A percentile compares a stretch with the other conserved stretches of the same genome.
Conservation (phyloP, 768 basidiomycete species). For the Omphalotus guepiniiformis region DNA sequence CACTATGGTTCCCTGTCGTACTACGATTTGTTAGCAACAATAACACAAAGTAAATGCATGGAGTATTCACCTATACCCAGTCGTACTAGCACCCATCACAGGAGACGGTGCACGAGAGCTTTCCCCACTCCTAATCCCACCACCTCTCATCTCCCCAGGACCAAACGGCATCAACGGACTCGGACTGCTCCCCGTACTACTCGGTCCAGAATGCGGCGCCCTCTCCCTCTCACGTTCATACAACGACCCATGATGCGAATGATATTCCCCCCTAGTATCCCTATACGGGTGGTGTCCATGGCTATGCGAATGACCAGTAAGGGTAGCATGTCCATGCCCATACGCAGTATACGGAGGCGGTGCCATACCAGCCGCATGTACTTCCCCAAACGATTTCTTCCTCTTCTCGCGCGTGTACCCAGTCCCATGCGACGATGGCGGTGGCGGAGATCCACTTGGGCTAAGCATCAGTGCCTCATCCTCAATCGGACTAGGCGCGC, state of each 20-base stretch:
- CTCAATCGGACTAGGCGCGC: slow-evolving; percentile 67
- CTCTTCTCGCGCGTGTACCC: not conserved
- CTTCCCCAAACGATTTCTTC: no score
- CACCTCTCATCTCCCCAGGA: slow-evolving; percentile 13
- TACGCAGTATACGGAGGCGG: not conserved
- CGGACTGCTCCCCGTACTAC: slow-evolving; percentile 19
- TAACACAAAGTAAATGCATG: not conserved
- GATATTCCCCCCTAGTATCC: slow-evolving; percentile 1
- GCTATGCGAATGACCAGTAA: not conserved
- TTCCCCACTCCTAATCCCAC: slow-evolving; percentile 31
- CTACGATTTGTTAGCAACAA: not conserved
- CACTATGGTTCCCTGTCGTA: not conserved
- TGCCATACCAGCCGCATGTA: not conserved
- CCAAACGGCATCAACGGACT: slow-evolving; percentile 14
- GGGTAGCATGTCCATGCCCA: not conserved
- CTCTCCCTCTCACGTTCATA: slow-evolving; percentile 3
- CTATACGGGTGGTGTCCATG: slow-evolving; percentile 8
- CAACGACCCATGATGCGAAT: slow-evolving; percentile 4
- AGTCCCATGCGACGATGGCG: slow-evolving; percentile 1
- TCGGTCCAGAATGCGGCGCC: not conserved
- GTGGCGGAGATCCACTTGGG: slow-evolving; percentile 31
- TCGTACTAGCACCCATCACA: not conserved
- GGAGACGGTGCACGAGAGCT: slow-evolving; percentile 64
- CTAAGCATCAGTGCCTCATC: slow-evolving; percentile 16
- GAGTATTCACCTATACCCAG: not conserved